Base-by-base conservation (phyloP, 2,329 filamentous ascomycete genomes). In the Paraconiothyrium sp. region DNA sequence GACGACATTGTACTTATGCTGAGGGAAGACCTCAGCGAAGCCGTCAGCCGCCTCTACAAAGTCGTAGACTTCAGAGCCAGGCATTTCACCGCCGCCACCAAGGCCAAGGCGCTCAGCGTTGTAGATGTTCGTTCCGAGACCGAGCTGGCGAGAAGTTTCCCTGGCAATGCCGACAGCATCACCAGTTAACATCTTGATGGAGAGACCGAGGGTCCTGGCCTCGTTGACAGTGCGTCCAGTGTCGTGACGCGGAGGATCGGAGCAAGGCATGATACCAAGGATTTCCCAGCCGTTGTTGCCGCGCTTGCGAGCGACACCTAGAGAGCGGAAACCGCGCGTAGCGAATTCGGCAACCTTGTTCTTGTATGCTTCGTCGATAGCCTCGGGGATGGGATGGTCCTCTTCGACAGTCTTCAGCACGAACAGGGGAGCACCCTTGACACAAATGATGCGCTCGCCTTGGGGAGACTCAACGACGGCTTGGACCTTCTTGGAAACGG, bases 111-210 rank as follows among this genome's bases (percentile, higher is more conserved):
- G 91, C 83, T 97, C 93, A 81, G 93, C 92, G 76, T 97, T 95
- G 85, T 96, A 97, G 74, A 97, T 89, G 81, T 97, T 97, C 76
- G 92, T 95, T 74, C 93, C 93, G 63, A 97, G 90, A 84, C 93
- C 92, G 68, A 97, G 90, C 82, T 95, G 92, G 75, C 92, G 92
- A 58, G 92, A 95, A 71, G 92, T 96, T 82, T 97, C 93, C 84
- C 92, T 90, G 72, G 93, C 93, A 79, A 97, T 97, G 80, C 92
- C 93, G 77, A 97, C 93, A 69, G 93, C 92, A 78, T 97, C 93
- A 86, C 93, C 93, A 82, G 93, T 97, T 83, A 97, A 88, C 92
- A 97, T 97, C 87, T 97, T 97, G 83, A 97, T 93, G 70, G 91
- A 93, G 64, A 97, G 85, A 85, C 93, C 93, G 61, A 97, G 88